A percentile compares a stretch with the other conserved stretches of the same genome.
These are phyloP conservation scores for Zygoascus meyerae DNA, from an alignment of 1,139 yeast species.

Conservation along the genomic window DNA sequence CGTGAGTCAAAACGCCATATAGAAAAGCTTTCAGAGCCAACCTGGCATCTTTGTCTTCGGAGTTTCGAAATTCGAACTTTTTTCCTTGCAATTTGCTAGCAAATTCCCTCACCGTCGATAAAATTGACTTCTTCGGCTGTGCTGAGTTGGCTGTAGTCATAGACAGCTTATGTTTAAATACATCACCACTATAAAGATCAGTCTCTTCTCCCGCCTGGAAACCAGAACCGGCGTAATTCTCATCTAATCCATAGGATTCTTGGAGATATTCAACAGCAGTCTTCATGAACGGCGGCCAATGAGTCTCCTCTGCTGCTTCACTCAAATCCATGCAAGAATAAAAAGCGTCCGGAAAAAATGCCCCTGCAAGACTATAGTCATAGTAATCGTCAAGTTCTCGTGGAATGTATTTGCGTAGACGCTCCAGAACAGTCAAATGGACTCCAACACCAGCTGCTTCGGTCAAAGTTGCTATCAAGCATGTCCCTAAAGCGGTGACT, in stretches of 20 bases:
- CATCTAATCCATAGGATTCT: conserved; percentile 25
- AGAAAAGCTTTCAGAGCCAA: conserved; percentile 44
- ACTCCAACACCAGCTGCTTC: conserved; percentile 24
- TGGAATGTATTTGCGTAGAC: conserved; percentile 33
- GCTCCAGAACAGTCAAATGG: conserved; percentile 41
- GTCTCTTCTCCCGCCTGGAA: neutral
- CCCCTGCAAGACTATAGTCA: conserved; percentile 41
- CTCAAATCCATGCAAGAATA: conserved; percentile 48
- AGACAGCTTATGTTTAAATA: neutral
- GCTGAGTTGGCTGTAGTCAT: neutral
- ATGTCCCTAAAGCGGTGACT: too few relatives aligned
- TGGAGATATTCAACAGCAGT: conserved; percentile 40
- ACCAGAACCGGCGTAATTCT: neutral
- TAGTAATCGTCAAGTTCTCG: conserved; percentile 23
- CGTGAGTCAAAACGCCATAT: conserved; percentile 51
- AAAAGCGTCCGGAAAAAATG: conserved; percentile 60
- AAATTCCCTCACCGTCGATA: too few relatives aligned
- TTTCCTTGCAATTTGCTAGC: too few relatives aligned
- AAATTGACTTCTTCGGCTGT: neutral
- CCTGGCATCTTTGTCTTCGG: neutral
- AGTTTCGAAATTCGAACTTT: too few relatives aligned
- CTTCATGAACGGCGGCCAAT: conserved; percentile 58
- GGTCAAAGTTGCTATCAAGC: too few relatives aligned
- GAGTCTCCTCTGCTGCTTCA: conserved; percentile 52
- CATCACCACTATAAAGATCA: neutral